Base-by-base conservation (phyloP, 352 stramenopile species). In the Phytophthora macrochlamydospora region DNA sequence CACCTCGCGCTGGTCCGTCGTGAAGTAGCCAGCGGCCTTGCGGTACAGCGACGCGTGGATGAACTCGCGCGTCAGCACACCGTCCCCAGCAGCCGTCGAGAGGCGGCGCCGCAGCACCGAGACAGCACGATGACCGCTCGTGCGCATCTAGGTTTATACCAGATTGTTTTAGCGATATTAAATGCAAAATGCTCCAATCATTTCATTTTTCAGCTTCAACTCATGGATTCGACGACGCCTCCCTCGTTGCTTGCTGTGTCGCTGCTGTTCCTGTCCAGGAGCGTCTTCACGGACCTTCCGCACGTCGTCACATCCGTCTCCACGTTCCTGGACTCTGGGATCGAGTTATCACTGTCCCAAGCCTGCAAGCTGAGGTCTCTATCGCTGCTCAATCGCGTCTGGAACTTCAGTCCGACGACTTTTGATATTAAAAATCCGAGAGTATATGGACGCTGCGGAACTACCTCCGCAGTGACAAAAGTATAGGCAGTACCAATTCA, bases 21-120 rank as follows among this genome's bases (percentile, higher is more conserved):
- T 90, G 43, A 96, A 96, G 71, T 96, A 96, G 1, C 89, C 89
- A 18, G 67, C 69, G 42, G 93, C 81, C 50, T 86, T 80, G 9
- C 83, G 78, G 62, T 96, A 96, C 58, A 96, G 71, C 45, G 85
- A 85, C 32, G 76, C 78, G 67, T 94, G 87, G 65, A 95, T 94
- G 61, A 89, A 96, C 59, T 96, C 87, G 13, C 89, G 82, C 55
- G 87, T 93, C 33, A 95, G 71, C 58, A 93, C 71, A 14, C 45
- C 54, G 2, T 58, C 42, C 2, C 9, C 43, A 13, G 58, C 30
- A 9, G 5, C 32, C 13, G 50, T 24, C 18, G 18, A 24, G 18
- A 24, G 18, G 18, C 18, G 18, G 18, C 18, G 18, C 18, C 18
- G 18, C 0, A 24, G 18, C 18, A 24, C 18, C 18, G 18, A 24